Evolutionary conservation across 148 eudicot species (phyloP), one percentile per base, ranked within the genome.

Genomic region (Polygonum aviculare): DNA sequence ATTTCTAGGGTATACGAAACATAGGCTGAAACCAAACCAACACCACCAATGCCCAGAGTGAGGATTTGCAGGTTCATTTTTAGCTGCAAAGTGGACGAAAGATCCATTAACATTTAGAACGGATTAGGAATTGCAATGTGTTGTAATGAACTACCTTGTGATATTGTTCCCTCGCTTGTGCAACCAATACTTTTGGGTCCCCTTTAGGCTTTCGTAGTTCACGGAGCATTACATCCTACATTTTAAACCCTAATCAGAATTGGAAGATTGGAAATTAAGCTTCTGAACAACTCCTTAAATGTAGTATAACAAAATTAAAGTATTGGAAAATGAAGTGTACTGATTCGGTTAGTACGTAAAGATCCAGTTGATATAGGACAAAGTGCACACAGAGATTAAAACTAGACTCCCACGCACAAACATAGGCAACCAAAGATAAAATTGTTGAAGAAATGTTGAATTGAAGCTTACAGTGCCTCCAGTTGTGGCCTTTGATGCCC

Each of bases 401-500:
- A 6, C 47, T 26, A 44, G 47, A 44, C 2, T 44, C 47, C 7
- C 9, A 44, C 10, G 9, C 9, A 44, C 47, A 44, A 44, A 6
- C 47, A 44, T 6, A 44, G 47, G 10, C 10, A 44, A 7, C 47
- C 47, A 44, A 44, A 10, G 47, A 51, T 51, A n/a, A 54, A 18
- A 54, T n/a, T 18, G 50, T 12, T 11, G 11, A 48, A 19, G 22
- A 54, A 54, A n/a, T 54, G 26, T 19, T 31, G 36, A 54, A 15
- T 54, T 54, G 0, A 54, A 60, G 83, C 91, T 83, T 88, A 95
- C 99, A 83, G 84, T 95, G 80, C 99, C 99, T 79, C 94, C 96
- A 57, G 96, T 90, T 75, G 97, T 84, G 75, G 96, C 96, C 87
- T 93, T 92, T 39, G 87, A 52, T 80, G 99, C 99, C 86, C 91